These are phyloP conservation scores for Scheffersomyces illinoinensis DNA, from an alignment of 1,139 yeast species.

Conservation along the genomic window DNA sequence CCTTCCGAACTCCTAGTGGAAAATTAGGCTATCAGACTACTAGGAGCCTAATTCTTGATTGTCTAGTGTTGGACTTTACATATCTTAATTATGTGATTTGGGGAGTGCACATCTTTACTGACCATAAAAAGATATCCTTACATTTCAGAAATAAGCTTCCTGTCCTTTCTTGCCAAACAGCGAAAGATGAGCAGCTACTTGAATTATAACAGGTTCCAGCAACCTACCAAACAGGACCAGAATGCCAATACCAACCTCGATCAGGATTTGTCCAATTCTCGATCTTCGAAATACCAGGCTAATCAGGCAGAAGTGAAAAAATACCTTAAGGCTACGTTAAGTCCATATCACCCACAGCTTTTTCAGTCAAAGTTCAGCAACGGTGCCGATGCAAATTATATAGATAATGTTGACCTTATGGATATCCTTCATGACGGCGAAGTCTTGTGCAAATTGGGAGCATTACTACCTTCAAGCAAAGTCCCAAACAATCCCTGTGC, in stretches of 20 bases:
- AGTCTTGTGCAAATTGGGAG: constrained; percentile 55
- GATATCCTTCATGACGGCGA: constrained; percentile 67
- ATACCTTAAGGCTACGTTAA: constrained; percentile 32
- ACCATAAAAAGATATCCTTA: neutral
- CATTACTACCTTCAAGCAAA: constrained; percentile 26
- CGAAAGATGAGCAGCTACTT: constrained; percentile 6
- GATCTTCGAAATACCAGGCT: constrained; percentile 50
- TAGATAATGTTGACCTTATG: constrained; percentile 35
- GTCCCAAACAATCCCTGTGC: constrained; percentile 39
- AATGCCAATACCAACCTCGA: constrained; percentile 52
- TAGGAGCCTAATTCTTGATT: neutral
- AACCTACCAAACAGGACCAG: constrained; percentile 16
- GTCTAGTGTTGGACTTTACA: too few relatives aligned
- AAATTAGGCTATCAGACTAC: neutral
- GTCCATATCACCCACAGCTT: constrained; percentile 5
- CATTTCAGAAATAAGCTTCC: neutral
- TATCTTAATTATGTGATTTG: neutral
- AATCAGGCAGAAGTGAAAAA: constrained; percentile 47
- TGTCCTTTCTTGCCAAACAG: neutral
- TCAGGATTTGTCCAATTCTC: constrained; percentile 51
- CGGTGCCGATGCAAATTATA: constrained; percentile 16
- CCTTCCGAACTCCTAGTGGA: neutral
- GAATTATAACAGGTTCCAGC: constrained; percentile 11
- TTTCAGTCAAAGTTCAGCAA: constrained; percentile 8
- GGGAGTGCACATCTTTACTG: neutral